phyloP scores from a whole-genome alignment of 495 filamentous ascomycete species.

The Hypomontagnella monticulosa region DNA sequence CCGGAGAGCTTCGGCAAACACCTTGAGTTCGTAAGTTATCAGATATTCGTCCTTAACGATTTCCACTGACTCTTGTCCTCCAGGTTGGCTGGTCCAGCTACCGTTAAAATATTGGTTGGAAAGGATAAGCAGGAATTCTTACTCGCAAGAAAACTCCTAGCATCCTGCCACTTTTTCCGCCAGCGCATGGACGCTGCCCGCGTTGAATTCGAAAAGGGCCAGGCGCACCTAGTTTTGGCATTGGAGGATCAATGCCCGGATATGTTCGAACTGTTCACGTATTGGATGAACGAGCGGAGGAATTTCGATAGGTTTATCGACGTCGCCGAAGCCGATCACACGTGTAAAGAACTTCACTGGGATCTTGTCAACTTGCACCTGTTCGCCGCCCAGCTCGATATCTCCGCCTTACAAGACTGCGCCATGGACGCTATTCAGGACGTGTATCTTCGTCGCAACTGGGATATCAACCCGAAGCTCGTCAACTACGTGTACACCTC shows the following conservation, averaged over 20 bases:
- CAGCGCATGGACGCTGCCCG: constrained; percentile 47
- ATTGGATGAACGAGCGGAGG: constrained; percentile 55
- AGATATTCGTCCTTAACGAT: background rate
- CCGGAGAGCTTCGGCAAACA: constrained; percentile 22
- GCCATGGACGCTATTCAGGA: constrained; percentile 62
- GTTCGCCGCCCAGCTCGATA: constrained; percentile 55
- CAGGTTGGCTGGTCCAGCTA: constrained; percentile 45
- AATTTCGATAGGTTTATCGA: constrained; percentile 53
- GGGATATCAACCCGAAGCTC: constrained; percentile 57
- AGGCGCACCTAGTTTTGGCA: constrained; percentile 46
- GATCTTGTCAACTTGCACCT: constrained; percentile 57
- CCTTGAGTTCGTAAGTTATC: constrained; percentile 33
- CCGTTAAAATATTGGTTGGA: constrained; percentile 55
- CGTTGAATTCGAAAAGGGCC: constrained; percentile 35
- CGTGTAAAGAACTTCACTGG: constrained; percentile 50
- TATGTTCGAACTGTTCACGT: constrained; percentile 59
- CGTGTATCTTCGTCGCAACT: constrained; percentile 59
- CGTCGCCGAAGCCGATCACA: constrained; percentile 41
- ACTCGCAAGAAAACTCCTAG: constrained; percentile 53
- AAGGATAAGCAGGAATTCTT: constrained; percentile 52
- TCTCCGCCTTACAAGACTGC: constrained; percentile 55
- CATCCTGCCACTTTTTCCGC: constrained; percentile 53
- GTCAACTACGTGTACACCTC: constrained; percentile 56
- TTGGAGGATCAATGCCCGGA: constrained; percentile 54
- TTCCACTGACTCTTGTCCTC: constrained; percentile 6